Evolutionary conservation across 306 rosid species (phyloP), one percentile per base, ranked within the genome.

Genomic region (Elaeagnus macrophylla): DNA sequence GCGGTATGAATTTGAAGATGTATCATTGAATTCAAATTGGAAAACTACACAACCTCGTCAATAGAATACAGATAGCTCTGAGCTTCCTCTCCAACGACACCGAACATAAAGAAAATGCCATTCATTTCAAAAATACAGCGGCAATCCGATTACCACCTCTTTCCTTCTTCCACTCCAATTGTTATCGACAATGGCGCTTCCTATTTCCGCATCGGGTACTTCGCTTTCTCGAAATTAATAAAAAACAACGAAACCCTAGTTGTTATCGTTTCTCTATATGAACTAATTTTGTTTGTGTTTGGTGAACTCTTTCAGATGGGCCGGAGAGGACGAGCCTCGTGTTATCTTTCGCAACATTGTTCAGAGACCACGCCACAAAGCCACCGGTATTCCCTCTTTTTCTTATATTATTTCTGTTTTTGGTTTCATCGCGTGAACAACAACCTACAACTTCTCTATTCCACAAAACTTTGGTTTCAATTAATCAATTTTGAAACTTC

Each of bases 261-360:
- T 25, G 32, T 25, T 25, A 25, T 25, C 32, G 2, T 10, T 10
- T 51, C 12, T 39, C 10, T 44, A 1, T 42, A 14, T 50, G 7
- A 25, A 11, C 9, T 40, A 40, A 41, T 25, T 14, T 18, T 8
- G 0, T 1, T 9, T 41, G 11, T 56, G 19, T 42, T 46, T 9
- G 46, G 56, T 37, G 0, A 2, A 37, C 49, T 10, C 64, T 71
- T 36, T 58, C 72, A 87, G 99, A 25, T 87, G 99, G 99, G 96
- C 96, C 0, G 96, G 99, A 37, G 99, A 87, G 81, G 45, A 79
- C 53, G 82, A 91, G 19, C 99, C 99, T 40, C 99, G 99, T 56
- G 83, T 91, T 75, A 54, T 84, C 68, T 91, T 91, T 74, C 96
- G 99, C 61, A 91, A 87, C 87, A 91, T 91, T 82, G 99, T 91